Evolutionary conservation across 1,139 yeast genomes (phyloP), one percentile per base, ranked within the genome.

Genomic region (Hansenula sp.): DNA sequence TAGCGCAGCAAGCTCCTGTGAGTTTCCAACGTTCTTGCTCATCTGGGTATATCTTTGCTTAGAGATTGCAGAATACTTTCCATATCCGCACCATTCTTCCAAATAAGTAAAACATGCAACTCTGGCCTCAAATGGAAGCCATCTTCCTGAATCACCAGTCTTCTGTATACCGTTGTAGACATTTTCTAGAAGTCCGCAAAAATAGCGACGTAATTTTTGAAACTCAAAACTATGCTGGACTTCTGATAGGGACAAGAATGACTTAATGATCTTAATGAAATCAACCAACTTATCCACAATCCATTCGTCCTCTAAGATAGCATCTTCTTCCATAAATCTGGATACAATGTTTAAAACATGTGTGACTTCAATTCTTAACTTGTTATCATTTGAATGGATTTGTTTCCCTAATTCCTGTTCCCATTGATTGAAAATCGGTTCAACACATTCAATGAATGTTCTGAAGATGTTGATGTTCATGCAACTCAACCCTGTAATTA

Each of bases 81-180:
- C 97, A 59, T 77, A 79, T 0, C 95, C 95, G 61, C 96, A 88
- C 99, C 99, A 94, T 56, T 87, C 96, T 50, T 85, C 89, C 45
- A 92, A 67, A 55, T 77, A 82, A 36, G 81, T 78, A 62, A 88
- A 89, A 50, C 94, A 84, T 1, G 89, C 84, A 21, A 86, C 79
- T 43, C 97, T 70, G 10, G 92, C 94, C 52, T 83, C 90, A 58
- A 89, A 89, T 1, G 95, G 92, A 20, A 90, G 66, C 77, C 92
- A 79, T 36, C 68, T 68, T 9, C 52, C 35, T 7, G 76, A 64
- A 29, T 67, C 67, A 4, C 56, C 55, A 40, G 66, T 52, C 45
- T 61, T 48, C 51, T 66, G 63, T 37, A 79, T 59, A 19, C 86
- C 79, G 8, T 66, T 58, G 50, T 79, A 87, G 14, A 84, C 77